Evolutionary conservation across 164 flowering plant genomes (phyloP).

Genomic region (Akebia trifoliata): DNA sequence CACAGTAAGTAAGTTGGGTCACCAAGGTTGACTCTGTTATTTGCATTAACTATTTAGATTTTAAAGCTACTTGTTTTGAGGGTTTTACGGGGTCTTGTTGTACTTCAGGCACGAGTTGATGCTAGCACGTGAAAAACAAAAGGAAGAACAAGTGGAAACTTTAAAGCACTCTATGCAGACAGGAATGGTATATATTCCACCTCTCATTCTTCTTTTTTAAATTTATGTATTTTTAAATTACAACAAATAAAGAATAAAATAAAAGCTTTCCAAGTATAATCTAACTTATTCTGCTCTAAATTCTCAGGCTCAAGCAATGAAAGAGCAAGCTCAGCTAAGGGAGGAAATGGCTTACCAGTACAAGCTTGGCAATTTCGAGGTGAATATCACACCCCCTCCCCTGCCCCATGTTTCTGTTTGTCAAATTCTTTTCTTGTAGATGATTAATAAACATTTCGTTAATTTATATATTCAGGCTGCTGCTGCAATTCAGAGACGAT

Average conservation of each 20-base stretch:
- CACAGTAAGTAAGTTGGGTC: neutral
- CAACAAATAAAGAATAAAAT: neutral
- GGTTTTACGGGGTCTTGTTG: neutral
- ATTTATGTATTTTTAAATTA: too few relatives aligned
- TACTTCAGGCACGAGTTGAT: conserved; percentile 68
- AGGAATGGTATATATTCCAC: conserved; percentile 70
- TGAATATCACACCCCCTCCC: conserved; percentile 18
- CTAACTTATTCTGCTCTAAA: neutral
- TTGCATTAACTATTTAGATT: neutral
- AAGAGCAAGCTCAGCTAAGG: conserved; percentile 82
- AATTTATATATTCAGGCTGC: conserved; percentile 55
- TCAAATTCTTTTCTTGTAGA: neutral
- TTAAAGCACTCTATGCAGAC: conserved; percentile 76
- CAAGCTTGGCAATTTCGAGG: conserved; percentile 93
- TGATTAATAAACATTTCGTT: neutral
- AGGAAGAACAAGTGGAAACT: conserved; percentile 68
- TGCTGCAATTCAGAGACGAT: conserved; percentile 89
- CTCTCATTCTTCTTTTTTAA: neutral
- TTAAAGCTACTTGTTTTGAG: neutral
- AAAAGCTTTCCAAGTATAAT: neutral
- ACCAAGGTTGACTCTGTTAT: neutral
- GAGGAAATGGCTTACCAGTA: conserved; percentile 93
- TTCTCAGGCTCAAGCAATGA: conserved; percentile 86
- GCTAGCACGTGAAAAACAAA: conserved; percentile 71
- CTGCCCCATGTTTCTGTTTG: neutral